These are phyloP conservation scores for Fraxinus latifolia DNA, from an alignment of 305 asterid species.

Conservation along the genomic window DNA sequence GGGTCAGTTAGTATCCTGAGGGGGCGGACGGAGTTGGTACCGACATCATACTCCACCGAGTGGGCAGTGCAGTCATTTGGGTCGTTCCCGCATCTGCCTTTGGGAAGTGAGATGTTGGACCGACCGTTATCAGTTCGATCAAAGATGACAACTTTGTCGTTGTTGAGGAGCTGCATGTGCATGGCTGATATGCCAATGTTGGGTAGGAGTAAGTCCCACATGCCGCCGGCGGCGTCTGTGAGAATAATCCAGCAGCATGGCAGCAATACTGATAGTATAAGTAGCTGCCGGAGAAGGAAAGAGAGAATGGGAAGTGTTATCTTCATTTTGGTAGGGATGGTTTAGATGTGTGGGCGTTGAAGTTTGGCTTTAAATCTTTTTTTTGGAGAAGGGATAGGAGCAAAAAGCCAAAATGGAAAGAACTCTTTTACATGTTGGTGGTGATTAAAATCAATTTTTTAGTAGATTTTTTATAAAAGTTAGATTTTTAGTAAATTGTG, in stretches of 20 bases:
- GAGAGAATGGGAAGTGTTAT: neutral
- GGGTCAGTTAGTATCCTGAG: constrained; percentile 26
- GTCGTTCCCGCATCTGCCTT: constrained; percentile 27
- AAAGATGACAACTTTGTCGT: constrained; percentile 27
- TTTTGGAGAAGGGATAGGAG: neutral
- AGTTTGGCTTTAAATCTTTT: neutral
- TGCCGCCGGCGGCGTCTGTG: constrained; percentile 21
- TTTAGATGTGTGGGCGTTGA: neutral
- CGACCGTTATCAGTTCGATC: constrained; percentile 31
- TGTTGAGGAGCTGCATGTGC: constrained; percentile 43
- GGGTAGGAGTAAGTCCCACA: constrained; percentile 25
- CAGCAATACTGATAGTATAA: neutral
- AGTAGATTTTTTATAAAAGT: no score
- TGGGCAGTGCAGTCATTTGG: constrained; percentile 34
- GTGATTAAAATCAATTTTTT: no score
- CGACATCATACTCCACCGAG: constrained; percentile 30
- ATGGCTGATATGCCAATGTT: constrained; percentile 37
- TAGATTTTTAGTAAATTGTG: no score
- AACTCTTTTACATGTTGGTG: neutral
- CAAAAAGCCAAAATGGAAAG: neutral
- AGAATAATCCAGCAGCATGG: neutral
- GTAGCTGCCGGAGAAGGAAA: neutral
- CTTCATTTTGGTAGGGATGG: neutral
- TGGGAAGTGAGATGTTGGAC: constrained; percentile 33
- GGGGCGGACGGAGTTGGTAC: constrained; percentile 32